Conservation (phyloP, 108 stramenopile genomes). For the Aurantiochytrium sp. region DNA sequence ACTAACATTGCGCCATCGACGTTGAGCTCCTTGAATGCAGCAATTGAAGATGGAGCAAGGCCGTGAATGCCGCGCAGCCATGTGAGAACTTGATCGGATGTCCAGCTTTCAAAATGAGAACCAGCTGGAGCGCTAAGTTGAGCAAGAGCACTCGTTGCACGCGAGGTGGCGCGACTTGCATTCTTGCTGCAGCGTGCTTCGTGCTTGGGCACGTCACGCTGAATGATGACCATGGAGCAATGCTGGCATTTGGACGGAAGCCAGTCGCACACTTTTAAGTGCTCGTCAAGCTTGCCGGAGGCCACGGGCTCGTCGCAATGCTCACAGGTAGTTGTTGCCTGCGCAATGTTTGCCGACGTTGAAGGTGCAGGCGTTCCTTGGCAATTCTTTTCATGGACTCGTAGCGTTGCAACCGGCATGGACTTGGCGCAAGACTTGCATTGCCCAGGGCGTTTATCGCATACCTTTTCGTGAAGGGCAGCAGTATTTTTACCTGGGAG, state of each 20-base stretch:
- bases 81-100: neutral
- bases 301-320: neutral
- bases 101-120: neutral
- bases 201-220: neutral
- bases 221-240: neutral
- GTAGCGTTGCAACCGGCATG: neutral
- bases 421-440: neutral
- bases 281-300: neutral
- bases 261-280: neutral
- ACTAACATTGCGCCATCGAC: neutral
- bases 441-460: neutral
- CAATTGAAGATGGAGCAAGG: neutral
- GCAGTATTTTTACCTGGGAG: neutral
- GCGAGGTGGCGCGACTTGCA: neutral
- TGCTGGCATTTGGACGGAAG: neutral
- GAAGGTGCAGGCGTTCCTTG: neutral
- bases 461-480: slow-evolving; percentile 11
- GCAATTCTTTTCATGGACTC: neutral
- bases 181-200: slow-evolving; percentile 13
- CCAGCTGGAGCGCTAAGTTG: neutral
- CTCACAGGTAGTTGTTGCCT: neutral
- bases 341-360: neutral
- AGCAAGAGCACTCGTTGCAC: neutral
- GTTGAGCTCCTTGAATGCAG: neutral
- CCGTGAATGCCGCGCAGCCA: neutral